Evolutionary conservation across 208 protist species (phyloP), one percentile per base, ranked within the genome.

Genomic region (Angomonas deanei): DNA sequence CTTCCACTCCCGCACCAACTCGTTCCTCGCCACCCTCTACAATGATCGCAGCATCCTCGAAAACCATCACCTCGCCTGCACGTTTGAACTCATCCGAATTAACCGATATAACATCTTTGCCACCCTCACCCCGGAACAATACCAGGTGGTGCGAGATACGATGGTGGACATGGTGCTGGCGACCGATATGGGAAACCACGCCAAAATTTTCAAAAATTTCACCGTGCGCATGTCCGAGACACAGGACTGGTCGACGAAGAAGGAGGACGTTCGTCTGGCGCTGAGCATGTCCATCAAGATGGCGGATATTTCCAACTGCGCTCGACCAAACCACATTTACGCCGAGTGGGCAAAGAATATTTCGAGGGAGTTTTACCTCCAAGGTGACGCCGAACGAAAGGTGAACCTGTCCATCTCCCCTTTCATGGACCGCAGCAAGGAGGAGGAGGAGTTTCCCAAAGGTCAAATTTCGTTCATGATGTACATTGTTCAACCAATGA

Each of bases 41-140:
- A 97, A 97, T 72, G 93, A 97, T 66, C 71, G 82, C 27, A 93
- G 88, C 21, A 96, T 98, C 24, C 72, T 98, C 38, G 97, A 98
- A 55, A 98, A 96, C 67, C 91, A 97, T 63, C 97, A 99, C 80
- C 31, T 88, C 31, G 75, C 92, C 27, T 88, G 73, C 53, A 78
- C 85, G 57, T 98, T 96, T 73, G 78, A 89, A 54, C 59, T 98
- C 13, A 36, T 98, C 46, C 65, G 75, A 53, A 80, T 87, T 59
- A 73, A 85, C 6, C 74, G 74, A 0, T 91, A 91, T 66, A 87
- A 97, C 72, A 70, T 97, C 30, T 83, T 97, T 30, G 86, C 79
- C 0, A 74, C 72, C 15, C 80, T 97, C 26, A 68, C 70, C 31
- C 60, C 67, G 1, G 88, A 96, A 50, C 84, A 97, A 71, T 76